Evolutionary conservation across 257 asterid genomes (phyloP).

Genomic region (Solanum ossicruentum): DNA sequence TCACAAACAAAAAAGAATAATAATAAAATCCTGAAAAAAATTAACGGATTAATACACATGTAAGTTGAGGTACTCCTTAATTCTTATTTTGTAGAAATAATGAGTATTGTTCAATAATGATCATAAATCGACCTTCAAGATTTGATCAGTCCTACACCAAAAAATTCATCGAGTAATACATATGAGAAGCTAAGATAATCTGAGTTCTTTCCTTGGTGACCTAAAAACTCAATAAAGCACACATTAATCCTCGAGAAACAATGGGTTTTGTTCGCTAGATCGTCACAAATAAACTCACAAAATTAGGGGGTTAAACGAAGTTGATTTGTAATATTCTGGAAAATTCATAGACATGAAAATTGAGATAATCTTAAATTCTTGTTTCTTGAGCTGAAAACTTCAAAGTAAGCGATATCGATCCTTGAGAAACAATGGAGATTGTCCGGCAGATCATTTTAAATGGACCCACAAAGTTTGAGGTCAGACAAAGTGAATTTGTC

Average conservation of each 20-base stretch:
- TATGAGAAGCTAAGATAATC: not conserved
- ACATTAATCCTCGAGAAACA: not conserved
- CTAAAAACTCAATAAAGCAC: not conserved
- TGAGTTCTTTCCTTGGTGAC: not conserved
- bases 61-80: not conserved
- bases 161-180: not conserved
- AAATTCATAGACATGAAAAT: not conserved
- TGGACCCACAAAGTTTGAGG: too few species aligned
- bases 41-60: not conserved
- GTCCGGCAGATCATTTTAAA: too few species aligned
- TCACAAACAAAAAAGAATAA: not conserved
- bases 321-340: not conserved
- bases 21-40: not conserved
- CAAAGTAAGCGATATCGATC: not conserved
- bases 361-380: too few species aligned
- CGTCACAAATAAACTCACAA: not conserved
- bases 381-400: too few species aligned
- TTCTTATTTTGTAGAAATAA: not conserved
- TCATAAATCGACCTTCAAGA: not conserved
- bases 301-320: not conserved
- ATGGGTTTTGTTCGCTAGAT: not conserved
- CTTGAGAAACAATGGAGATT: too few species aligned
- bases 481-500: too few species aligned
- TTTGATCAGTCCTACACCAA: not conserved
- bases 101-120: not conserved